These are phyloP conservation scores for Catenaria anguillulae DNA, from an alignment of 371 early-diverging fungal genomes.

Conservation along the genomic window DNA sequence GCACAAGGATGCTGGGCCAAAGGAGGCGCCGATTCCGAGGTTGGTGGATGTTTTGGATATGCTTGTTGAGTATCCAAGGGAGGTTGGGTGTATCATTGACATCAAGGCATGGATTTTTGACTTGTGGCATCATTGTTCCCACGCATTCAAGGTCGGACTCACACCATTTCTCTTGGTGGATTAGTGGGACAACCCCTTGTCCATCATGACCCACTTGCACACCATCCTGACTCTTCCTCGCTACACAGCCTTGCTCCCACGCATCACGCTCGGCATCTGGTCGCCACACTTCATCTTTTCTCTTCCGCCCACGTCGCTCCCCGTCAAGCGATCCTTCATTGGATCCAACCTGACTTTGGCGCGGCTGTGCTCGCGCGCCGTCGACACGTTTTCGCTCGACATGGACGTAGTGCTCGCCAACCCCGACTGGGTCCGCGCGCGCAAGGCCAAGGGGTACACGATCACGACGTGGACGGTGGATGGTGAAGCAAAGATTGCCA, in stretches of 20 bases:
- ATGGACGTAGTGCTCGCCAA: conserved; percentile 28
- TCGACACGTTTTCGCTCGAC: conserved; percentile 35
- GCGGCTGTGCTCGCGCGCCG: conserved; percentile 30
- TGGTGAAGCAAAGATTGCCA: not conserved
- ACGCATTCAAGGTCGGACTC: not conserved
- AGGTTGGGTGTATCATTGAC: conserved; percentile 40
- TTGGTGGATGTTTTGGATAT: conserved; percentile 40
- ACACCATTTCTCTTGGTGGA: not conserved
- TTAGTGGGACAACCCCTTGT: conserved; percentile 31
- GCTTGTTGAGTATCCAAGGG: conserved; percentile 27
- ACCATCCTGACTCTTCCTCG: conserved; percentile 17
- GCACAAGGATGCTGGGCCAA: conserved; percentile 4
- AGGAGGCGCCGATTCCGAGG: conserved; percentile 31
- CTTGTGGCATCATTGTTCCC: not conserved
- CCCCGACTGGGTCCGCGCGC: conserved; percentile 35
- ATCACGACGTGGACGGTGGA: conserved; percentile 48
- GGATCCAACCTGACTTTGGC: conserved; percentile 36
- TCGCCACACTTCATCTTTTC: conserved; percentile 33
- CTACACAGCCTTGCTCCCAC: conserved; percentile 21
- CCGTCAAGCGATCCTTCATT: conserved; percentile 27
- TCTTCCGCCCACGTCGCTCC: conserved; percentile 28
- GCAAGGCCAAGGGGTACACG: conserved; percentile 28
- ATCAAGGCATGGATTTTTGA: conserved; percentile 32
- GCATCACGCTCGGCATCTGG: conserved; percentile 48
- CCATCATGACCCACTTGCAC: conserved; percentile 25